A percentile compares a stretch with the other conserved stretches of the same genome.
phyloP scores from a whole-genome alignment of 2,329 filamentous ascomycete species.

The Huntiella bhutanensis region DNA sequence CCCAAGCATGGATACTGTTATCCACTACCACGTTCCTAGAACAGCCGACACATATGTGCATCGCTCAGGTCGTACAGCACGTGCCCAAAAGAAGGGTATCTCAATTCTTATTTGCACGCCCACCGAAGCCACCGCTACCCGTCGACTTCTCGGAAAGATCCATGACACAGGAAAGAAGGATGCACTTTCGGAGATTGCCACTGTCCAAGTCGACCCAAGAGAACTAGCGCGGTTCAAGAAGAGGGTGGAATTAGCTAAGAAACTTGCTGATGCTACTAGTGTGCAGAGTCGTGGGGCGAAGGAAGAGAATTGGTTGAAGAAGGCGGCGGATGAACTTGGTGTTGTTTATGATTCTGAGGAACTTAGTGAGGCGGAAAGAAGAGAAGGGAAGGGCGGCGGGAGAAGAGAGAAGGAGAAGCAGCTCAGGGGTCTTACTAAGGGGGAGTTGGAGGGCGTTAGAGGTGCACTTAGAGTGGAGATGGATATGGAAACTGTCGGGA shows the following conservation, averaged over 20 bases:
- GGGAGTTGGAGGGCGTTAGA: constrained; percentile 48
- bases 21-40: constrained; percentile 91
- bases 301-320: constrained; percentile 68
- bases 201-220: constrained; percentile 65
- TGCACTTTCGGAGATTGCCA: constrained; percentile 35
- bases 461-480: constrained; percentile 56
- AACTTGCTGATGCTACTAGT: constrained; percentile 60
- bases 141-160: constrained; percentile 71
- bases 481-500: constrained; percentile 58
- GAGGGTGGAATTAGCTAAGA: constrained; percentile 64
- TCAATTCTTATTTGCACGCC: constrained; percentile 81
- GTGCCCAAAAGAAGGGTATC: constrained; percentile 56
- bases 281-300: constrained; percentile 76
- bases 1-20: constrained; percentile 65
- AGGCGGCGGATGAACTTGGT: constrained; percentile 77
- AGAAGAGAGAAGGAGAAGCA: constrained; percentile 58
- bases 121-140: constrained; percentile 72
- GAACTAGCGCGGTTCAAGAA: constrained; percentile 59
- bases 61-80: constrained; percentile 81
- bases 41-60: constrained; percentile 90
- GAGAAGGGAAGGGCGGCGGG: constrained; percentile 50
- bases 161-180: constrained; percentile 49
- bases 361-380: constrained; percentile 60
- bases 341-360: constrained; percentile 88
- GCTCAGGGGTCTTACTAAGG: constrained; percentile 48